These are phyloP conservation scores for Penicillium sp. DNA, from an alignment of 2,329 filamentous ascomycete species.

Conservation along the genomic window DNA sequence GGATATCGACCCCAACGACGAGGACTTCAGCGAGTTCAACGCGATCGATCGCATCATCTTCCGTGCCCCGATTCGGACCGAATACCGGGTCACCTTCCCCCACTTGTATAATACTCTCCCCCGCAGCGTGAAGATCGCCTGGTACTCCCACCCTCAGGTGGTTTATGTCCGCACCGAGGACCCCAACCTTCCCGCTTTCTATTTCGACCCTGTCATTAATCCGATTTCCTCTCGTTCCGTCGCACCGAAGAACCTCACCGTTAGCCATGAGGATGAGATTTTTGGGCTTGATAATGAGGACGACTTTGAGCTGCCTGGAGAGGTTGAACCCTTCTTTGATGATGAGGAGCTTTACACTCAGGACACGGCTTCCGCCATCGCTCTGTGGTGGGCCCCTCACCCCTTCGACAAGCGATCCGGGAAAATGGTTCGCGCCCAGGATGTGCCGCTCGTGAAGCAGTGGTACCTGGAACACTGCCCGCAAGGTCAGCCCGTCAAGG, in stretches of 20 bases:
- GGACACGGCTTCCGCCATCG: slow-evolving; percentile 86
- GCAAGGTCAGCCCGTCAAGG: slow-evolving; percentile 87
- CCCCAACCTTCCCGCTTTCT: slow-evolving; percentile 86
- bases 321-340: slow-evolving; percentile 81
- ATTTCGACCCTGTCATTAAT: slow-evolving; percentile 97
- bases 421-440: slow-evolving; percentile 93
- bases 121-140: slow-evolving; percentile 85
- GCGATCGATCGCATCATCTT: slow-evolving; percentile 99
- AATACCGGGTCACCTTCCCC: slow-evolving; percentile 91
- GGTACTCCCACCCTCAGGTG: slow-evolving; percentile 90
- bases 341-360: slow-evolving; percentile 86
- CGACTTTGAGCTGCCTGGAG: slow-evolving; percentile 78
- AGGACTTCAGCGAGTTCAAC: slow-evolving; percentile 99
- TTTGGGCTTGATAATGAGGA: slow-evolving; percentile 83
- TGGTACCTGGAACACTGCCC: slow-evolving; percentile 98
- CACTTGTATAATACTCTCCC: slow-evolving; percentile 96
- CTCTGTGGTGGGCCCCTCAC: slow-evolving; percentile 96
- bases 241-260: slow-evolving; percentile 86
- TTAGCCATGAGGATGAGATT: slow-evolving; percentile 90
- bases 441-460: slow-evolving; percentile 94
- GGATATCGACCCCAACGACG: slow-evolving; percentile 96
- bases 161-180: slow-evolving; percentile 89
- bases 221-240: slow-evolving; percentile 94
- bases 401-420: slow-evolving; percentile 94
- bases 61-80: slow-evolving; percentile 87